Evolutionary conservation across 1,139 yeast genomes (phyloP).

Genomic region (Hansenula sp.): DNA sequence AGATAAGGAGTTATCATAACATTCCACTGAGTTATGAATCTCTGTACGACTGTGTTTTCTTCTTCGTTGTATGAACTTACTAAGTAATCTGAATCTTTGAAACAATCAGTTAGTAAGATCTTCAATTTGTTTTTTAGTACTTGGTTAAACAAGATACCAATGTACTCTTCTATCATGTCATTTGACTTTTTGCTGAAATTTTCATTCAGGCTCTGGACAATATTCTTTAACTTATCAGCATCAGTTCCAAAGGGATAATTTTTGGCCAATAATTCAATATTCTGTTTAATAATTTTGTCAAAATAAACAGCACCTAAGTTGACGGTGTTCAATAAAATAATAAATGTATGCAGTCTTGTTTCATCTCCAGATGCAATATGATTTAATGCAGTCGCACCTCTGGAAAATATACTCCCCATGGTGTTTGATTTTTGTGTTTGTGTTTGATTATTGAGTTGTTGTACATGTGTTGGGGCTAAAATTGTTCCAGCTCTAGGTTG

Average conservation of each 20-base stretch:
- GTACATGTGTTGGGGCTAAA: constrained; percentile 9
- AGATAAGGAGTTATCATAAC: constrained; percentile 60
- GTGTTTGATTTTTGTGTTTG: constrained; percentile 11
- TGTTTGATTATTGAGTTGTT: constrained; percentile 6
- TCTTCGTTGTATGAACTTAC: constrained; percentile 31
- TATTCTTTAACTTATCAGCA: constrained; percentile 35
- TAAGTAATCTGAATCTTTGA: constrained; percentile 49
- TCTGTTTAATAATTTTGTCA: constrained; percentile 38
- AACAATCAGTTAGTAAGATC: constrained; percentile 46
- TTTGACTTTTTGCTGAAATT: constrained; percentile 36
- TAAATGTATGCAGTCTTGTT: constrained; percentile 40
- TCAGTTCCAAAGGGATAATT: constrained; percentile 58
- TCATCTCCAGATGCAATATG: constrained; percentile 31
- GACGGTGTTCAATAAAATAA: constrained; percentile 58
- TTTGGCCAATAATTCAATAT: constrained; percentile 32
- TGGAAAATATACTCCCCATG: constrained; percentile 22
- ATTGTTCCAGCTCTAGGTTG: constrained; percentile 40
- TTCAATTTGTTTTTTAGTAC: constrained; percentile 48
- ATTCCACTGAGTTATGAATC: constrained; percentile 63
- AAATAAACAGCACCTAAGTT: constrained; percentile 56
- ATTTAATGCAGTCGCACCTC: constrained; percentile 24
- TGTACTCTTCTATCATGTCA: constrained; percentile 47
- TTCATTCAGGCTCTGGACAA: constrained; percentile 29
- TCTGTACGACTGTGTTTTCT: constrained; percentile 31
- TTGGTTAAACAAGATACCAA: constrained; percentile 54